A percentile compares a stretch with the other conserved stretches of the same genome.
Evolutionary conservation across 1,139 yeast species (phyloP).

Genomic region (Blastobotrys proliferans): DNA sequence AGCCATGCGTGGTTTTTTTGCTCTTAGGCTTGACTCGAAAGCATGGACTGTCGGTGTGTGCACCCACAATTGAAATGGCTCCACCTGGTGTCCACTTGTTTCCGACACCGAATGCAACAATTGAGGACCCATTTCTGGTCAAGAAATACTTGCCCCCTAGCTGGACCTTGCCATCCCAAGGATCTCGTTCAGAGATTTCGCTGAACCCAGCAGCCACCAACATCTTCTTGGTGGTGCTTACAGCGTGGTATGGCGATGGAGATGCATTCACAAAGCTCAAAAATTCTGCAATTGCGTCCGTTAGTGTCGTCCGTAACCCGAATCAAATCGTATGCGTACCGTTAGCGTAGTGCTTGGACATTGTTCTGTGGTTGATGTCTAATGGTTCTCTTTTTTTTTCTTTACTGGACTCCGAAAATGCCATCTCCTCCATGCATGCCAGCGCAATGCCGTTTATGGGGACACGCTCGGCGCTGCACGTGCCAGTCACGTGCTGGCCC

Average conservation of each 20-base stretch:
- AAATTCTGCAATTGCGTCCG: slow-evolving; percentile 43
- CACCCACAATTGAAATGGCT: slow-evolving; percentile 85
- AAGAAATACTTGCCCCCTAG: slow-evolving; percentile 56
- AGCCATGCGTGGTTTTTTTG: slow-evolving; percentile 61
- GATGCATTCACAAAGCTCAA: slow-evolving; percentile 75
- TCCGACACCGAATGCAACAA: slow-evolving; percentile 84
- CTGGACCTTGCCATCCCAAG: slow-evolving; percentile 60
- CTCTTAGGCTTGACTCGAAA: slow-evolving; percentile 87
- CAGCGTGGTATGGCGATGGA: slow-evolving; percentile 96
- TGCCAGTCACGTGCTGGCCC: too few relatives aligned
- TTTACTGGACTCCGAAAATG: too few relatives aligned
- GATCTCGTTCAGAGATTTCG: slow-evolving; percentile 69
- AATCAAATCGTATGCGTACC: slow-evolving; percentile 1
- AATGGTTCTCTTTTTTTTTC: too few relatives aligned
- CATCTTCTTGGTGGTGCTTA: slow-evolving; percentile 54
- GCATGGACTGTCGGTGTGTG: slow-evolving; percentile 95
- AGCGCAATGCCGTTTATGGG: too few relatives aligned
- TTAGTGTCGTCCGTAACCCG: not conserved
- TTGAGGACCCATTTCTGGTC: slow-evolving; percentile 74
- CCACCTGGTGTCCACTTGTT: slow-evolving; percentile 70
- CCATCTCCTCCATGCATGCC: too few relatives aligned
- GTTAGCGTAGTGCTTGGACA: slow-evolving; percentile 12
- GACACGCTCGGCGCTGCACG: too few relatives aligned
- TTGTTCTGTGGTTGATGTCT: not conserved
- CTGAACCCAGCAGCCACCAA: slow-evolving; percentile 60